phyloP scores from a whole-genome alignment of 1,139 yeast genomes.

The Magnusiomyces fungicola region DNA sequence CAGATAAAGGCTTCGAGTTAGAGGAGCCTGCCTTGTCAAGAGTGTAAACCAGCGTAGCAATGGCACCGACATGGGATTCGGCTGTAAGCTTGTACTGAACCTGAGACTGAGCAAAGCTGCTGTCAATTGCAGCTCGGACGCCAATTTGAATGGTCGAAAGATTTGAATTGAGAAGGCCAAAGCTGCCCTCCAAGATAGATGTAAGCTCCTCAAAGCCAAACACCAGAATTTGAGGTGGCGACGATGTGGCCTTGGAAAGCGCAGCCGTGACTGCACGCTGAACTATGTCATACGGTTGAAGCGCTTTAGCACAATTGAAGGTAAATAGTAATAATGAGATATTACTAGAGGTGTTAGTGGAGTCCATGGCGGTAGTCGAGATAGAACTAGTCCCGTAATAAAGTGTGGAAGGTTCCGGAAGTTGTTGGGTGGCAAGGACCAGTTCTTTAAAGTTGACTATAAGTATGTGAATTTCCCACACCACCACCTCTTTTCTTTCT shows the following conservation, averaged over 20 bases:
- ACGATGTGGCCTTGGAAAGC: neutral
- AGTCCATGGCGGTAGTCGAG: no score
- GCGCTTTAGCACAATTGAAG: slow-evolving; percentile 27
- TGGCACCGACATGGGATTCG: slow-evolving; percentile 52
- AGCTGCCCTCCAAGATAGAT: slow-evolving; percentile 55
- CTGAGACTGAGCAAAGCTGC: slow-evolving; percentile 28
- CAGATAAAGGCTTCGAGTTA: slow-evolving; percentile 32
- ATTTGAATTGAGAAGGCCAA: slow-evolving; percentile 37
- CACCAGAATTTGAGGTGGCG: slow-evolving; percentile 38
- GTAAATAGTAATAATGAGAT: no score
- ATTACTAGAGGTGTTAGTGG: no score
- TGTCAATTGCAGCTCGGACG: slow-evolving; percentile 38
- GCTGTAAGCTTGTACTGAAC: slow-evolving; percentile 40
- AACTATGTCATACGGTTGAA: slow-evolving; percentile 4
- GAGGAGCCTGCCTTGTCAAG: slow-evolving; percentile 19
- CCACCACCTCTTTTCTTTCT: neutral
- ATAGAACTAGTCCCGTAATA: no score
- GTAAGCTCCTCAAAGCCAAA: slow-evolving; percentile 75
- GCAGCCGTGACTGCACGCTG: neutral
- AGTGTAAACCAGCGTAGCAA: slow-evolving; percentile 52
- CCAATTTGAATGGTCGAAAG: slow-evolving; percentile 39
- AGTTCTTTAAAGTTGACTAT: neutral
- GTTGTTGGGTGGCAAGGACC: neutral
- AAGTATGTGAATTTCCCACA: neutral
- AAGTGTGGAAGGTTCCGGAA: no score